Percentiles rank a stretch among this genome's conserved stretches.
phyloP scores from a whole-genome alignment of 2,329 filamentous ascomycete species.

The Lachnellula hyalina region DNA sequence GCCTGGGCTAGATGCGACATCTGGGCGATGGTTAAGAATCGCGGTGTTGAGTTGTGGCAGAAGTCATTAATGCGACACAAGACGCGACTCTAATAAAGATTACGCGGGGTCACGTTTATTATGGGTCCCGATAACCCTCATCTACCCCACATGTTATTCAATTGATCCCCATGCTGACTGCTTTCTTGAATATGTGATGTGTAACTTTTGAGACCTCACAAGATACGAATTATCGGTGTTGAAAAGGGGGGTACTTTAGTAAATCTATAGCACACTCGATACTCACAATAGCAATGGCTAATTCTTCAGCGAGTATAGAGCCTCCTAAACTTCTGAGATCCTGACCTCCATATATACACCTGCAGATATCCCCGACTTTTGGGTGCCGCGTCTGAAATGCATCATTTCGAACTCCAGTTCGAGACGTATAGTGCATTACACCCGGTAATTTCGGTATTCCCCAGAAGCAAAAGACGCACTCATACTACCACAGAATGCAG shows the following conservation, averaged over 20 bases:
- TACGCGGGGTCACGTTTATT: neutral
- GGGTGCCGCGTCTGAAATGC: conserved; percentile 23
- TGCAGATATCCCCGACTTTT: conserved; percentile 19
- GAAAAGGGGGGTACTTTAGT: too few relatives aligned
- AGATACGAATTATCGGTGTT: too few relatives aligned
- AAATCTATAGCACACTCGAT: neutral
- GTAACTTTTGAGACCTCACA: too few relatives aligned
- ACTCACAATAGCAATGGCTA: too few relatives aligned
- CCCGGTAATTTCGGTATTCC: neutral
- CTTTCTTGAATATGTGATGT: too few relatives aligned
- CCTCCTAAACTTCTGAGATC: neutral
- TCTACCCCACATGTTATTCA: neutral
- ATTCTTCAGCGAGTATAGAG: neutral
- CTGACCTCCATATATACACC: neutral
- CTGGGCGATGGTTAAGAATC: neutral
- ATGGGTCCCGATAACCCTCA: neutral
- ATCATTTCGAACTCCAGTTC: conserved; percentile 26
- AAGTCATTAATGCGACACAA: neutral
- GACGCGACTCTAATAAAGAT: neutral
- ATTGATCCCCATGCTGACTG: neutral
- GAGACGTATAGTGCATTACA: neutral
- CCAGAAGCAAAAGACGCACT: neutral
- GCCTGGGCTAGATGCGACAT: conserved; percentile 15
- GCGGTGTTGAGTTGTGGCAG: neutral
- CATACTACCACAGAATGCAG: neutral